Conservation (phyloP, 1,284 basidiomycete genomes). For the Cystobasidium sp. region DNA sequence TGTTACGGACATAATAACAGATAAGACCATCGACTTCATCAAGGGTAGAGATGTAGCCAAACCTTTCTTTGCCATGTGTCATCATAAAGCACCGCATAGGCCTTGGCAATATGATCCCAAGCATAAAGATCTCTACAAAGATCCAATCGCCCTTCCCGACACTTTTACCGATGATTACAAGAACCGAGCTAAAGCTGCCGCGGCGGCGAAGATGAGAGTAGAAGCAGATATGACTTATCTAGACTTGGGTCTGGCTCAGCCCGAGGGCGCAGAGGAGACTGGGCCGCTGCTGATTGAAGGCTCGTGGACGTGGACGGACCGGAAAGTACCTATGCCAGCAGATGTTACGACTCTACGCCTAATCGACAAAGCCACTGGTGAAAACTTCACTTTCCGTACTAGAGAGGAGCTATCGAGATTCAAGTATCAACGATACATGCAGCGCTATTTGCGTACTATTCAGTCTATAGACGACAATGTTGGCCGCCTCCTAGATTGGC, state of each 20-base stretch:
- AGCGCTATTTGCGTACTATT: constrained; percentile 49
- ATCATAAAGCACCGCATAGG: constrained; percentile 52
- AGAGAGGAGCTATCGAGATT: constrained; percentile 46
- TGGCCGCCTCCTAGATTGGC: constrained; percentile 48
- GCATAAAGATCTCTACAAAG: constrained; percentile 49
- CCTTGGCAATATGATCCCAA: constrained; percentile 51
- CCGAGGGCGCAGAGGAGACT: constrained; percentile 46
- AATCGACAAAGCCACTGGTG: constrained; percentile 34
- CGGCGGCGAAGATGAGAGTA: constrained; percentile 51
- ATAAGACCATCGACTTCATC: constrained; percentile 51
- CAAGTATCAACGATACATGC: constrained; percentile 52
- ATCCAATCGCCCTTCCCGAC: constrained; percentile 48
- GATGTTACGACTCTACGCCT: constrained; percentile 46
- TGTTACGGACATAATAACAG: constrained; percentile 52
- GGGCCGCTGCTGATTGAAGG: constrained; percentile 40
- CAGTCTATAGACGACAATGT: constrained; percentile 51
- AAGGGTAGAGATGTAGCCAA: constrained; percentile 40
- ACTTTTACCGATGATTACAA: constrained; percentile 51
- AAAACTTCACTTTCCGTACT: constrained; percentile 47
- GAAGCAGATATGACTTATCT: constrained; percentile 49
- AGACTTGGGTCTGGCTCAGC: constrained; percentile 49
- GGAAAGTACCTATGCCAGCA: constrained; percentile 47
- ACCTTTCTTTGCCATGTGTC: constrained; percentile 52
- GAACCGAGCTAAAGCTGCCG: constrained; percentile 49
- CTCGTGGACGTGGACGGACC: constrained; percentile 14